Conservation (phyloP, 306 rosid genomes). For the Malus sylvestris region DNA sequence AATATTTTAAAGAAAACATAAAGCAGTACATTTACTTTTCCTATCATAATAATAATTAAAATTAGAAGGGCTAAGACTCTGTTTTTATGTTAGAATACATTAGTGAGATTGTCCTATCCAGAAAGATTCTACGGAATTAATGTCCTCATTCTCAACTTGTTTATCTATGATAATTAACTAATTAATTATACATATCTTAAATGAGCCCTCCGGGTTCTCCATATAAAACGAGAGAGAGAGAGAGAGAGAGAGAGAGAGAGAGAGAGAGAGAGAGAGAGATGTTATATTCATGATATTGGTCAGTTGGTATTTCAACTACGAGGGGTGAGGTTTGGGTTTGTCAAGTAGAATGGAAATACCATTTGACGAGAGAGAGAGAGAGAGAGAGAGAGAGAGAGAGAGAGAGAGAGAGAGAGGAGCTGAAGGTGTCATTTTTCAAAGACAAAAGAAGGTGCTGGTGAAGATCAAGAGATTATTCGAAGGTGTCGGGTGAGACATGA, state of each 20-base stretch:
- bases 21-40: neutral
- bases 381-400: slow-evolving; percentile 7
- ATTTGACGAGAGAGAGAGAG: neutral
- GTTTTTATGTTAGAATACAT: slow-evolving; percentile 4
- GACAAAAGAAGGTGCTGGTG: slow-evolving; percentile 8
- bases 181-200: neutral
- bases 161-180: neutral
- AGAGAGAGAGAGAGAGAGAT: neutral
- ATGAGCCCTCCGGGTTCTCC: neutral
- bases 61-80: slow-evolving; percentile 8
- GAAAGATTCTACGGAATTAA: slow-evolving; percentile 10
- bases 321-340: no score
- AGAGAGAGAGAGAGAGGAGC: neutral
- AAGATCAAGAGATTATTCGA: neutral
- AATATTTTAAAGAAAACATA: slow-evolving; percentile 16
- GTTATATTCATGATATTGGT: no score
- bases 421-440: neutral
- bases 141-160: slow-evolving; percentile 25
- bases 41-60: neutral
- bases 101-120: slow-evolving; percentile 20
- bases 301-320: no score
- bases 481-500: slow-evolving; percentile 11
- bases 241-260: neutral
- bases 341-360: no score
- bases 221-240: neutral